A percentile compares a stretch with the other conserved stretches of the same genome.
phyloP scores from a whole-genome alignment of 306 rosid species.

The Calophaca sinica region DNA sequence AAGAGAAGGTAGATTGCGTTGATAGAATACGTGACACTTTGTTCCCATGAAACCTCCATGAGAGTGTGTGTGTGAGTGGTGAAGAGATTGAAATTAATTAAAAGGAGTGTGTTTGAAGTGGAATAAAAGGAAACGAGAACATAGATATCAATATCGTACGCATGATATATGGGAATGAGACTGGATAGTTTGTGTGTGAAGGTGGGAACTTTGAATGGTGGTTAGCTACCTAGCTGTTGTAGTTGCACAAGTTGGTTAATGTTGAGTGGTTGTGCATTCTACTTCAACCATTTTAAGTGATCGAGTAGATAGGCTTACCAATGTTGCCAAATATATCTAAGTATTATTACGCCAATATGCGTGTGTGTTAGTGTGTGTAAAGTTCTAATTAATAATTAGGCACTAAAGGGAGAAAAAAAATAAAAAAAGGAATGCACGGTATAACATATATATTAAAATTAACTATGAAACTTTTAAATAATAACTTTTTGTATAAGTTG shows the following conservation, averaged over 20 bases:
- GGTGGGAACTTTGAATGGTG: slow-evolving; percentile 54
- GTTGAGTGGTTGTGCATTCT: slow-evolving; percentile 55
- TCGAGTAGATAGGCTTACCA: slow-evolving; percentile 25
- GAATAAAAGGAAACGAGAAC: not conserved
- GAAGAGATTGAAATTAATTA: not conserved
- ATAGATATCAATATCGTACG: not conserved
- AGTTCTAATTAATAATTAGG: not conserved
- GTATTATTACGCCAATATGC: not conserved
- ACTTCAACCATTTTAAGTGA: slow-evolving; percentile 39
- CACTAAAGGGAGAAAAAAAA: not conserved
- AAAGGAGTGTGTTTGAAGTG: slow-evolving; percentile 17
- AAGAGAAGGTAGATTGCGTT: slow-evolving; percentile 78
- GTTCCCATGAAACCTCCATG: slow-evolving; percentile 75
- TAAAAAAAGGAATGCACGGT: too few relatives aligned
- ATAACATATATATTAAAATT: too few relatives aligned
- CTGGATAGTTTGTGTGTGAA: slow-evolving; percentile 27
- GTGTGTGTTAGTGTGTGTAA: not conserved
- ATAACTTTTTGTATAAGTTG: too few relatives aligned
- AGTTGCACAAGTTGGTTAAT: slow-evolving; percentile 22
- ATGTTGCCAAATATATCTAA: not conserved
- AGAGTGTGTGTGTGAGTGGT: not conserved
- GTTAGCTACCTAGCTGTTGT: slow-evolving; percentile 35
- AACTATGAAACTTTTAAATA: too few relatives aligned
- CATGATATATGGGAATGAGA: slow-evolving; percentile 1
- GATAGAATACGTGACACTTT: slow-evolving; percentile 70